These are phyloP conservation scores for Diaporthe ilicicola DNA, from an alignment of 2,329 filamentous ascomycete species.

Conservation along the genomic window DNA sequence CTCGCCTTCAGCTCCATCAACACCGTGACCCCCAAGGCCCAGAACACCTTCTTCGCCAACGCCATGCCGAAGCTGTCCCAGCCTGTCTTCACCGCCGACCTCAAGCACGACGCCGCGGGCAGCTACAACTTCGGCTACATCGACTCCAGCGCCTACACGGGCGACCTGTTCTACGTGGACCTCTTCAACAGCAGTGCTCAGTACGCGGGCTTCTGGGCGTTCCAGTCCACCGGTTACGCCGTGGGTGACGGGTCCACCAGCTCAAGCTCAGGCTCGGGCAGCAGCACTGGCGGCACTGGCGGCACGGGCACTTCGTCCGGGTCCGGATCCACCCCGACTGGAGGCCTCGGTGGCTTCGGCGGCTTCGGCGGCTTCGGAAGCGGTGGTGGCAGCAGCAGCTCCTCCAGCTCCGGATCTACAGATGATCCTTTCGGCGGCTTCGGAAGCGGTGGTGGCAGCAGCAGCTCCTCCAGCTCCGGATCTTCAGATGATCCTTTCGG, in stretches of 20 bases:
- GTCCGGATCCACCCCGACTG: not conserved
- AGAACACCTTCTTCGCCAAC: slow-evolving; percentile 46
- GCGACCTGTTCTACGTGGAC: slow-evolving; percentile 44
- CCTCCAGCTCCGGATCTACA: not conserved
- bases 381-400: not conserved
- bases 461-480: not conserved
- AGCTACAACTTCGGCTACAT: slow-evolving; percentile 50
- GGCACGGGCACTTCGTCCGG: slow-evolving; percentile 1
- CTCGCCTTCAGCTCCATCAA: slow-evolving; percentile 38
- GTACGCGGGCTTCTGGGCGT: slow-evolving; percentile 49
- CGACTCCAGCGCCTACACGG: slow-evolving; percentile 44
- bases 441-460: not conserved
- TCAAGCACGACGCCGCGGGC: slow-evolving; percentile 44
- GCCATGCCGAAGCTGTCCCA: slow-evolving; percentile 38
- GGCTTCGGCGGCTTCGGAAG: not conserved
- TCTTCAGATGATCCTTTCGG: not conserved
- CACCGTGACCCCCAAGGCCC: slow-evolving; percentile 35
- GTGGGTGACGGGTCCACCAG: slow-evolving; percentile 38
- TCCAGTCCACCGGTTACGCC: slow-evolving; percentile 44
- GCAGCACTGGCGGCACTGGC: not conserved
- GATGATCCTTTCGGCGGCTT: not conserved
- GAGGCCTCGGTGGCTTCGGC: not conserved
- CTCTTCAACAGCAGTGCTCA: slow-evolving; percentile 38
- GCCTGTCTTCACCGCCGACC: slow-evolving; percentile 44
- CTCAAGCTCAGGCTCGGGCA: not conserved